These are phyloP conservation scores for Coniochaeta sp. DNA, from an alignment of 2,329 filamentous ascomycete genomes.

Conservation along the genomic window DNA sequence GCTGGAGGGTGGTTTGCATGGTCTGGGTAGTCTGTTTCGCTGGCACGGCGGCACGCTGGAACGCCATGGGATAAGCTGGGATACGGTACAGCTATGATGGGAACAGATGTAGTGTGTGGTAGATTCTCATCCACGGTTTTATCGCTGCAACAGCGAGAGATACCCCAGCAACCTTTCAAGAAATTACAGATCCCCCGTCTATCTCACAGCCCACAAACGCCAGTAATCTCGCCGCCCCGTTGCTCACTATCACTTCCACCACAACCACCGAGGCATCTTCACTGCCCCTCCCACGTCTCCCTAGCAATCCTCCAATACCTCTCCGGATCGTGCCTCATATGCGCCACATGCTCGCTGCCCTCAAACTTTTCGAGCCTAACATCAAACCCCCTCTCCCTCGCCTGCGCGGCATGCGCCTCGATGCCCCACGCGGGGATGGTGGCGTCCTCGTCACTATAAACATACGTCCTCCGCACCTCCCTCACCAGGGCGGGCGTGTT, in stretches of 20 bases:
- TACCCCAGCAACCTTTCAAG: no score
- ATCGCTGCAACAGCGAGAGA: no score
- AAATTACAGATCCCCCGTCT: no score
- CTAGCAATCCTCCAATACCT: slow-evolving; percentile 44
- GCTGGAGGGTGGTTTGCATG: background rate
- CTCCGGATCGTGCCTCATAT: slow-evolving; percentile 34
- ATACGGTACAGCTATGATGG: no score
- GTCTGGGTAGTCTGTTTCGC: background rate
- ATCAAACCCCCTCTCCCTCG: slow-evolving; percentile 22
- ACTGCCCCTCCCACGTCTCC: slow-evolving; percentile 33
- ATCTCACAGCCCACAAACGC: no score
- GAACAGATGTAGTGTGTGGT: no score
- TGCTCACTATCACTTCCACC: background rate
- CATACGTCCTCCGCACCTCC: slow-evolving; percentile 40
- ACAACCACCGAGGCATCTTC: background rate
- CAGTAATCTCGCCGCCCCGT: no score
- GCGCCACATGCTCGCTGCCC: slow-evolving; percentile 43
- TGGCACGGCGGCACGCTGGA: no score
- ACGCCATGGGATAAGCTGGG: no score
- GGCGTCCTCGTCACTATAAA: slow-evolving; percentile 42
- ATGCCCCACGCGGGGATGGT: slow-evolving; percentile 40
- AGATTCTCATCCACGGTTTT: no score
- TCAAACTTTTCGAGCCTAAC: slow-evolving; percentile 39
- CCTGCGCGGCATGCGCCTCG: slow-evolving; percentile 34
- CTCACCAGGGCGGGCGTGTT: background rate